These are phyloP conservation scores for Phanerochaete sordida DNA, from an alignment of 768 basidiomycete species.

Conservation along the genomic window DNA sequence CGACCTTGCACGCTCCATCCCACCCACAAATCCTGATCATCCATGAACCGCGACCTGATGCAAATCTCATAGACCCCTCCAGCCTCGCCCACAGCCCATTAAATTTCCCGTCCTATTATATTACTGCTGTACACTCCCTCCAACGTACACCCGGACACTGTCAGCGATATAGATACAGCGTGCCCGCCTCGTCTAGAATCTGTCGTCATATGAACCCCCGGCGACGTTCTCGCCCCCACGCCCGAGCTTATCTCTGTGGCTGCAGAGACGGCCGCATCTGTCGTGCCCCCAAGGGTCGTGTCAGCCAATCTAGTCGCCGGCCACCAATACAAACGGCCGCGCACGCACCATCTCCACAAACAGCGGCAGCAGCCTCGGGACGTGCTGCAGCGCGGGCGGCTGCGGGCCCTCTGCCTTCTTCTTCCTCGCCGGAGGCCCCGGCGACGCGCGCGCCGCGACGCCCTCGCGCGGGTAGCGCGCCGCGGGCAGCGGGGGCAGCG, in stretches of 20 bases:
- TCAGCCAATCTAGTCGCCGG: neutral
- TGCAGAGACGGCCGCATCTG: conserved; percentile 40
- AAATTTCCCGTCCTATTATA: too few species aligned
- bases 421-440: conserved; percentile 18
- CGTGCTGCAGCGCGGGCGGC: conserved; percentile 72
- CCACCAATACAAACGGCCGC: neutral
- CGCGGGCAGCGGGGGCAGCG: conserved; percentile 32
- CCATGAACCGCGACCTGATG: too few species aligned
- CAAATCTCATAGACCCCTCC: neutral
- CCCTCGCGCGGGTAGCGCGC: conserved; percentile 24
- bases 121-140: neutral
- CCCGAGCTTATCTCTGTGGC: conserved; percentile 18
- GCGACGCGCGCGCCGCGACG: neutral
- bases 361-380: conserved; percentile 81
- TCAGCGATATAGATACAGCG: neutral
- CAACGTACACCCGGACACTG: neutral
- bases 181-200: too few species aligned
- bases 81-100: too few species aligned
- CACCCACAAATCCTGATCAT: neutral
- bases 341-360: conserved; percentile 86
- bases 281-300: neutral
- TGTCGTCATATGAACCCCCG: neutral
- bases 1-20: neutral
- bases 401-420: conserved; percentile 50
- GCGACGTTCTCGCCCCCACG: neutral